Evolutionary conservation across 441 rosid genomes (phyloP).

Genomic region (Daphne laureola): DNA sequence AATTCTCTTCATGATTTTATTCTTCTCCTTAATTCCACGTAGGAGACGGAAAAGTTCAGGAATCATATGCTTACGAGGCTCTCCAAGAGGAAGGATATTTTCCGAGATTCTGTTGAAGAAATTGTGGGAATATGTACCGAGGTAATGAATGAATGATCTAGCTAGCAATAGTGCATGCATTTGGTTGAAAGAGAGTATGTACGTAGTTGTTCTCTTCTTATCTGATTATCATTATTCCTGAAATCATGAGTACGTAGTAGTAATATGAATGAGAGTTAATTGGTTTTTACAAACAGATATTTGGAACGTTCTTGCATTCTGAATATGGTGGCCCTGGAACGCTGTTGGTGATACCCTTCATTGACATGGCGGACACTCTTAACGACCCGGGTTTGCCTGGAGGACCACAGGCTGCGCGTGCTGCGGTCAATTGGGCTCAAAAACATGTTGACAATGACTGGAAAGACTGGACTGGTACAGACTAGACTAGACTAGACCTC

Average conservation of each 20-base stretch:
- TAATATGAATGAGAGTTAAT: neutral
- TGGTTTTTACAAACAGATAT: conserved; percentile 39
- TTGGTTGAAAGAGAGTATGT: neutral
- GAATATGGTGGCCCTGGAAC: conserved; percentile 96
- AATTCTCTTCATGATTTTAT: neutral
- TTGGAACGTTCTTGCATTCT: conserved; percentile 53
- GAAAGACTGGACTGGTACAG: conserved; percentile 59
- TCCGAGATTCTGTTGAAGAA: conserved; percentile 57
- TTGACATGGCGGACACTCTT: conserved; percentile 84
- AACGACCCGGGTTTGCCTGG: conserved; percentile 68
- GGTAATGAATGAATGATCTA: conserved; percentile 25
- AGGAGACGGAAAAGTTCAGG: conserved; percentile 82
- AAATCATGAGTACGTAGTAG: no score
- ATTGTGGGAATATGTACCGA: conserved; percentile 70
- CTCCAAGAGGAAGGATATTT: conserved; percentile 43
- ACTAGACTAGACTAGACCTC: neutral
- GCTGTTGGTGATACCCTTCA: conserved; percentile 66
- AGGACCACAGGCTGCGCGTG: conserved; percentile 77
- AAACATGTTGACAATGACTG: conserved; percentile 74
- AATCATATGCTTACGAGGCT: conserved; percentile 49
- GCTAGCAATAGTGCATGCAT: no score
- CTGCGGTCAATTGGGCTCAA: conserved; percentile 85
- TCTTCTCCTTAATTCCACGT: no score
- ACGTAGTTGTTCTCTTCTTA: neutral
- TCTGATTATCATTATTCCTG: neutral